Conservation (phyloP, 805 yeast genomes). For the Kodamaea fukazawae region DNA sequence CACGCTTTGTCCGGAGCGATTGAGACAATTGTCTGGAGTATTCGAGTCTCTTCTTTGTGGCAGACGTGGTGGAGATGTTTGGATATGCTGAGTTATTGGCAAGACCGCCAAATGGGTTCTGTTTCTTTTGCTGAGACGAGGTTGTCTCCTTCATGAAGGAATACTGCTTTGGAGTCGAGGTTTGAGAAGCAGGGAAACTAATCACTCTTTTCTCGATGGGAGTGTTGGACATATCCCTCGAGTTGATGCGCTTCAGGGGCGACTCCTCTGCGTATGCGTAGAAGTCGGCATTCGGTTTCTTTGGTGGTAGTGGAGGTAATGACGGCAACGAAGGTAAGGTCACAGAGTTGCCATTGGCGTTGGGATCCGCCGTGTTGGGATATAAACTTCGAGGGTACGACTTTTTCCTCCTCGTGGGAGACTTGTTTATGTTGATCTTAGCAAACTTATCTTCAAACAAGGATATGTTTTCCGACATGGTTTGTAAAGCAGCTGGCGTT, state of each 20-base stretch:
- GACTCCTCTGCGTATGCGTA: neutral
- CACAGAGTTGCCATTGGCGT: neutral
- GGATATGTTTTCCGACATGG: slow-evolving; percentile 8
- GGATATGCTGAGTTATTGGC: neutral
- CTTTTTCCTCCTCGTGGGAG: slow-evolving; percentile 22
- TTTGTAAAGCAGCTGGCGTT: neutral
- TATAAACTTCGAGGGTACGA: slow-evolving; percentile 19
- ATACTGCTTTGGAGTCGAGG: slow-evolving; percentile 21
- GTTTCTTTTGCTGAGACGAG: slow-evolving; percentile 35
- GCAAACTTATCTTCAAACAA: slow-evolving; percentile 31
- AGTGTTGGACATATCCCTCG: slow-evolving; percentile 2
- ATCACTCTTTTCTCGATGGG: slow-evolving; percentile 14
- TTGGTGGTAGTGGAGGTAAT: neutral
- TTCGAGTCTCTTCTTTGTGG: slow-evolving; percentile 18
- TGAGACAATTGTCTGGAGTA: slow-evolving; percentile 17
- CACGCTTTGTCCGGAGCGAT: slow-evolving; percentile 13
- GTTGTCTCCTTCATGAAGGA: slow-evolving; percentile 43
- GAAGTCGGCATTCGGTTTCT: neutral
- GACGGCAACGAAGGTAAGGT: slow-evolving; percentile 6
- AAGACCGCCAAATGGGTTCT: slow-evolving; percentile 6
- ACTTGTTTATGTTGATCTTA: slow-evolving; percentile 26
- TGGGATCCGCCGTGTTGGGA: slow-evolving; percentile 8
- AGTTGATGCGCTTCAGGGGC: slow-evolving; percentile 3
- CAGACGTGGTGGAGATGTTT: slow-evolving; percentile 2
- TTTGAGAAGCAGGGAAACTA: slow-evolving; percentile 16